Percentiles rank a stretch among this genome's conserved stretches.
phyloP scores from a whole-genome alignment of 78 protist genomes.

The Anaeramoeba flamelloides region DNA sequence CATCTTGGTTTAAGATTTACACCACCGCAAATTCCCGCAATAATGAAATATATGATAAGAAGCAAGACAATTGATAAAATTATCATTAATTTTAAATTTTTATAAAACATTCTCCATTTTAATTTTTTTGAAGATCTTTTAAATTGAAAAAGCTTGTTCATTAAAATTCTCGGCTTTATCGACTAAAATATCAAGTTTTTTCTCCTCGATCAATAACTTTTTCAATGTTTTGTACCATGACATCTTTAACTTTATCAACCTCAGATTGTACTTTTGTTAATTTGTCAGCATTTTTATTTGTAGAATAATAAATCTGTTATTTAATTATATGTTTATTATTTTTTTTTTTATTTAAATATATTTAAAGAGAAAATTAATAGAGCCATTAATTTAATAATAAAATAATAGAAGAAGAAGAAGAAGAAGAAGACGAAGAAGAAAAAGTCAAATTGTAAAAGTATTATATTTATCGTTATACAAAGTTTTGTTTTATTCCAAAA shows the following conservation, averaged over 20 bases:
- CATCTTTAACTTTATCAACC: conserved; percentile 50
- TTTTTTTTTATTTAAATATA: too few species aligned
- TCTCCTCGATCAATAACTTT: conserved; percentile 72
- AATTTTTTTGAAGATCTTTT: conserved; percentile 55
- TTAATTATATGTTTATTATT: too few species aligned
- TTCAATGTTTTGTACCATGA: conserved; percentile 66
- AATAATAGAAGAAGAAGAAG: too few species aligned
- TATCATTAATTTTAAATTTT: conserved; percentile 53
- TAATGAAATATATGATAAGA: background rate
- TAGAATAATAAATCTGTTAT: background rate
- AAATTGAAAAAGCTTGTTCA: conserved; percentile 49
- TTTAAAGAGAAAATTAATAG: too few species aligned
- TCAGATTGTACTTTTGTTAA: conserved; percentile 26
- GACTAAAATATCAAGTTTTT: conserved; percentile 63
- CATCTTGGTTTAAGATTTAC: background rate
- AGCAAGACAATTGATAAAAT: background rate
- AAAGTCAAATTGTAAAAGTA: too few species aligned
- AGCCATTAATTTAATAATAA: too few species aligned
- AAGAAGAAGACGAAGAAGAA: too few species aligned
- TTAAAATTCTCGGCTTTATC: conserved; percentile 61
- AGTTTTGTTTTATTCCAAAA: too few species aligned
- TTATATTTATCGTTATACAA: too few species aligned
- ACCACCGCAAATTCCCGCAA: background rate
- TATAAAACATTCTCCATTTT: conserved; percentile 77
- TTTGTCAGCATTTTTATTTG: conserved; percentile 31